Base-by-base conservation (phyloP, 176 grass and related monocot genomes). In the Phyllostachys edulis region DNA sequence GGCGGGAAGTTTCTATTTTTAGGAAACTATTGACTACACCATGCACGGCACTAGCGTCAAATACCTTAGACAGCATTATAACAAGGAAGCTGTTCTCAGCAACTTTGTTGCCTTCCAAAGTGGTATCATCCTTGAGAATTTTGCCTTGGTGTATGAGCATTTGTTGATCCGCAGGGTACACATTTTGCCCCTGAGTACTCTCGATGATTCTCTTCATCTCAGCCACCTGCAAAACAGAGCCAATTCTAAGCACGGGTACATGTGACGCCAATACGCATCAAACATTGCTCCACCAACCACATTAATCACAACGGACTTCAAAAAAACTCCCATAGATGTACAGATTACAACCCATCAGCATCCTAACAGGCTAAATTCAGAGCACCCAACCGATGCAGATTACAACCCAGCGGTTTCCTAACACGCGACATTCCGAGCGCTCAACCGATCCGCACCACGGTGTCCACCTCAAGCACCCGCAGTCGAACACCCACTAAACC, bases 131-230 rank as follows among this genome's bases (percentile, higher is more conserved):
- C 91, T 99, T 99, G 52, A 99, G 90, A 80, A 99, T 91, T 77
- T 96, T 99, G 15, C 97, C 97, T 84, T 96, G 91, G 85, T 99
- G 80, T 80, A 99, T 99, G 64, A 99, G 90, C 93, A 99, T 92
- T 39, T 88, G 91, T 68, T 92, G 93, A 20, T 96, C 97, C 1
- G 93, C 91, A 9, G 97, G 97, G 75, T 99, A 99, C 27, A 90
- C 69, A 71, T 51, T 83, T 55, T 90, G 67, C 7, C 93, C 97
- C 81, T 99, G 97, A 84, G 77, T 76, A 23, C 65, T 77, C 78
- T 99, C 97, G 1, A 99, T 99, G 82, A 90, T 89, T 61, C 80
- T 89, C 85, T 99, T 99, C 52, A 96, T 93, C 75, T 92, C 97
- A 75, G 82, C 64, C 70, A 99, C 81, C 97, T 99, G 88, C 7